Base-by-base conservation (phyloP, 2,329 filamentous ascomycete species). In the Xylaria sp. region DNA sequence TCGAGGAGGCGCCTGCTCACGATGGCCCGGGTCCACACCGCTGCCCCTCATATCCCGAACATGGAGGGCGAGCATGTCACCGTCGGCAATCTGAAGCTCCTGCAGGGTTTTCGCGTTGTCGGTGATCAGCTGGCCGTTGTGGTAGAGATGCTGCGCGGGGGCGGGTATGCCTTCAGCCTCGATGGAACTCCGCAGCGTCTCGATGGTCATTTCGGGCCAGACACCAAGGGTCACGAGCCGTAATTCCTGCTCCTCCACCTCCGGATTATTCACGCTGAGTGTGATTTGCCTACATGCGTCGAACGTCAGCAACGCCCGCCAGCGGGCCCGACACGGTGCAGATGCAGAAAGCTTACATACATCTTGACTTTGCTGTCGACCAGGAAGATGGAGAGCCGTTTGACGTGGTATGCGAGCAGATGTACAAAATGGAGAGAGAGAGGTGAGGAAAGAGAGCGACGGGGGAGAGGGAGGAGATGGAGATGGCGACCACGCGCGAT, bases 41-140 rank as follows among this genome's bases (percentile, higher is more conserved):
- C 83, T 85, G 72, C 84, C 85, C 62, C 83, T 83, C 82, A 86
- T 87, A 74, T 89, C 86, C 70, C 88, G 82, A 69, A 97, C 91
- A 78, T 97, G 92, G 74, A 98, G 88, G 37, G 92, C 94, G 73
- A 99, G 84, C 92, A 99, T 94, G 78, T 98, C 96, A 65, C 94
- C 94, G 82, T 98, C 93, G 58, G 86, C 88, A 75, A 99, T 92
- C 51, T 91, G 88, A 39, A 94, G 87, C 76, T 95, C 87, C 74
- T 94, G 89, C 78, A 99, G 88, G 2, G 94, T 97, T 80, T 94
- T 92, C 68, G 87, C 82, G 76, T 94, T 91, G 81, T 94, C 91
- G 74, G 85, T 87, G 65, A 99, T 89, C 51, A 94, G 88, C 73
- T 89, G 88, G 73, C 95, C 96, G 80, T 98, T 97, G 83, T 95